Conservation (phyloP, 2,329 filamentous ascomycete species). For the Diaporthe australafricana region DNA sequence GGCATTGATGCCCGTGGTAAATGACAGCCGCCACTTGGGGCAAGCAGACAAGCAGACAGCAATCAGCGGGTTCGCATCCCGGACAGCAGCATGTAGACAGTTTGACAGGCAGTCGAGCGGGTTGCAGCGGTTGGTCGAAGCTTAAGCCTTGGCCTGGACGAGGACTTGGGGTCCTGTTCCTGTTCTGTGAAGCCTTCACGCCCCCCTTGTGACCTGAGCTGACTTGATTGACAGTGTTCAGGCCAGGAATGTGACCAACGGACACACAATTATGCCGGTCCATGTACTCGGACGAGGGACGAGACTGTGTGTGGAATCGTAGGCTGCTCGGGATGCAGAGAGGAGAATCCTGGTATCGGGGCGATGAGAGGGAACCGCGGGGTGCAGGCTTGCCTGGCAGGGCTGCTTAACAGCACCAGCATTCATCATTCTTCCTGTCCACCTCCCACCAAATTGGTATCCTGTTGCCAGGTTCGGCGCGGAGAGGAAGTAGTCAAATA, state of each 20-base stretch:
- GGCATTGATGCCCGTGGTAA: not conserved
- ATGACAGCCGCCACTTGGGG: conserved; percentile 5
- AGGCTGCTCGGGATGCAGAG: conserved; percentile 24
- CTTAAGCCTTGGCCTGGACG: conserved; percentile 8
- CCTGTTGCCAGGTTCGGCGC: conserved; percentile 7
- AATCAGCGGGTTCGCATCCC: conserved; percentile 4
- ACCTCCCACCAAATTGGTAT: not conserved
- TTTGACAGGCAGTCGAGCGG: not conserved
- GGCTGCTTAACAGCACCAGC: conserved; percentile 21
- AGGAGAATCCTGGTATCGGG: conserved; percentile 22
- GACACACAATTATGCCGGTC: conserved; percentile 23
- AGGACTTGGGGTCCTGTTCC: not conserved
- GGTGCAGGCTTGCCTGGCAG: conserved; percentile 18
- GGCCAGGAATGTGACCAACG: not conserved
- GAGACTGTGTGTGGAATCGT: conserved; percentile 12
- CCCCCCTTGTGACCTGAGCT: not conserved
- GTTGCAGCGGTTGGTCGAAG: conserved; percentile 21
- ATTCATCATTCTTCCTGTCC: not conserved
- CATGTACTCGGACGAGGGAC: conserved; percentile 1
- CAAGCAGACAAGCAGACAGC: conserved; percentile 3
- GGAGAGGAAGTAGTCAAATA: conserved; percentile 21
- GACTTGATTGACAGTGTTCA: not conserved
- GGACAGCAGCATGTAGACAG: conserved; percentile 21
- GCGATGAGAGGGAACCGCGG: not conserved
- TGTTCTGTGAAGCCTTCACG: not conserved